These are phyloP conservation scores for Micromonas commoda DNA, from an alignment of 139 green algal species.

Conservation along the genomic window DNA sequence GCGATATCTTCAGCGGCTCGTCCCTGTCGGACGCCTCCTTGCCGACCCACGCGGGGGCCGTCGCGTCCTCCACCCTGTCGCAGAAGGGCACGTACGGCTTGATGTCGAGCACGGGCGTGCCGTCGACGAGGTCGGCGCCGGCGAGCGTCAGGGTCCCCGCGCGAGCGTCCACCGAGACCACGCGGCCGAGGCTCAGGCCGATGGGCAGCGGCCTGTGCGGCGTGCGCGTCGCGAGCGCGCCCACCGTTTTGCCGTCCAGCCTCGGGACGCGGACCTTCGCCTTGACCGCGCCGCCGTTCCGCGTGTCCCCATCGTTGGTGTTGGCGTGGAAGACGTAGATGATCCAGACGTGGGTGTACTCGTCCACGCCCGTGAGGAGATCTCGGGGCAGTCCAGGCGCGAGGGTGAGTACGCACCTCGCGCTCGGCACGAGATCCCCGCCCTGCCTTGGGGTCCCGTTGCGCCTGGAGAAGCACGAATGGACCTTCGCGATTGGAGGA, in stretches of 20 bases:
- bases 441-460: constrained; percentile 14
- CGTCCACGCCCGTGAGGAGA: constrained; percentile 67
- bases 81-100: constrained; percentile 89
- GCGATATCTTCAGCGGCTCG: constrained; percentile 7
- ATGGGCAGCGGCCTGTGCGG: constrained; percentile 75
- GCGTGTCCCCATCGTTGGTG: constrained; percentile 44
- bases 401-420: constrained; percentile 48
- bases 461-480: constrained; percentile 10
- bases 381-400: constrained; percentile 43
- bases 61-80: constrained; percentile 57
- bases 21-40: background rate
- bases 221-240: constrained; percentile 76
- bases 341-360: constrained; percentile 86
- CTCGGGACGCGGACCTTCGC: constrained; percentile 68
- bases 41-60: constrained; percentile 69
- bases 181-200: constrained; percentile 64
- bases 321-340: constrained; percentile 93
- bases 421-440: constrained; percentile 13
- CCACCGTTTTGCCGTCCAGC: constrained; percentile 67
- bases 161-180: constrained; percentile 44
- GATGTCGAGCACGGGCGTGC: constrained; percentile 82
- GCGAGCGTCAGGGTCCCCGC: constrained; percentile 50
- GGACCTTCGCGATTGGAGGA: background rate
- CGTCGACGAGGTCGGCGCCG: constrained; percentile 82
- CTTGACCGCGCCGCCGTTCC: background rate